These are phyloP conservation scores for Trifolium fragiferum DNA, from an alignment of 306 rosid genomes.

Conservation along the genomic window DNA sequence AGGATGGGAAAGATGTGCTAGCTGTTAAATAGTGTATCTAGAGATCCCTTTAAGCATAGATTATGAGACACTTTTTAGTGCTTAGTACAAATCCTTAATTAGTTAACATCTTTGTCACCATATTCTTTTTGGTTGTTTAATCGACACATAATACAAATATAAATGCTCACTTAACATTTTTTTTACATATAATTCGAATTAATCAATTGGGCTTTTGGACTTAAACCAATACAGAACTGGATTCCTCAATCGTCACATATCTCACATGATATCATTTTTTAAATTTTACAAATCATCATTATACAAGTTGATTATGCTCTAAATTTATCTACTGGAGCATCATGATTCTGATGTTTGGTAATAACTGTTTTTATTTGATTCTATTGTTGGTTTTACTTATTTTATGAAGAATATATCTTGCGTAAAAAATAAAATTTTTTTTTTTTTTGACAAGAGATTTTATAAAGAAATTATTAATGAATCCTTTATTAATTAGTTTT, in stretches of 20 bases:
- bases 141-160: conserved; percentile 31
- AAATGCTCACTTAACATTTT: conserved; percentile 23
- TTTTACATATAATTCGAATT: conserved; percentile 15
- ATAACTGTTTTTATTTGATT: conserved; percentile 26
- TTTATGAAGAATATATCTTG: background rate
- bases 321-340: conserved; percentile 6
- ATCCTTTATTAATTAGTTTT: background rate
- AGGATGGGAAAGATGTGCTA: conserved; percentile 34
- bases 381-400: background rate
- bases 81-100: conserved; percentile 33
- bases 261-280: conserved; percentile 37
- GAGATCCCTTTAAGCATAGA: conserved; percentile 42
- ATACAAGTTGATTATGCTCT: conserved; percentile 37
- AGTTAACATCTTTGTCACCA: conserved; percentile 47
- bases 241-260: conserved; percentile 48
- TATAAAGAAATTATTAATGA: background rate
- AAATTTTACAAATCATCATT: conserved; percentile 31
- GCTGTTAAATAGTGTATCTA: conserved; percentile 33
- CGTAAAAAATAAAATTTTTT: background rate
- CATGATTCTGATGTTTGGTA: conserved; percentile 24
- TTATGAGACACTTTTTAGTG: conserved; percentile 43
- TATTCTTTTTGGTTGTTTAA: conserved; percentile 41
- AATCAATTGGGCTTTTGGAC: conserved; percentile 37
- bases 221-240: conserved; percentile 45
- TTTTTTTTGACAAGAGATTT: background rate